Conservation (phyloP, 2,329 filamentous ascomycete species). For the Cercospora zeina region DNA sequence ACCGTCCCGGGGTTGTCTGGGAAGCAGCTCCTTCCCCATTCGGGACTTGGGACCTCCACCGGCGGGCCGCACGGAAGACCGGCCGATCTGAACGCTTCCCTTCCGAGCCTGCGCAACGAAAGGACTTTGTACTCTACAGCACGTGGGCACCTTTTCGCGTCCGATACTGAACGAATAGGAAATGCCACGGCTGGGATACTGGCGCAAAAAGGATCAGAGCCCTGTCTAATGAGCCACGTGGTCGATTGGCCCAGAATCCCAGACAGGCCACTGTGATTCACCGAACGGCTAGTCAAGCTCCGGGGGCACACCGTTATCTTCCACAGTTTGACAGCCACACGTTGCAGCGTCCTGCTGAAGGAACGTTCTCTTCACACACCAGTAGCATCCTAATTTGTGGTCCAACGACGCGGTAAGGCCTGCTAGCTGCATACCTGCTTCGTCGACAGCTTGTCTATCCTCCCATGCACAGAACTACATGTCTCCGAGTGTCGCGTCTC, state of each 20-base stretch:
- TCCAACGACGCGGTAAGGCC: neutral
- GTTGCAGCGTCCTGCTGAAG: neutral
- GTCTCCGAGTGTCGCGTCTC: neutral
- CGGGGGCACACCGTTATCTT: neutral
- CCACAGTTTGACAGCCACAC: neutral
- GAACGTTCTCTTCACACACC: neutral
- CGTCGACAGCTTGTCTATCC: neutral
- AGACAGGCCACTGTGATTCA: too few species aligned
- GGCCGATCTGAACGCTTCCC: neutral
- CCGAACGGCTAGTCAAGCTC: too few species aligned
- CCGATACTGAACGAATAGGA: neutral
- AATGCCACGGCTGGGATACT: neutral
- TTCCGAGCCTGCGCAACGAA: neutral
- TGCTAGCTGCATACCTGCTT: neutral
- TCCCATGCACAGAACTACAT: neutral
- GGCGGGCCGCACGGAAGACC: neutral
- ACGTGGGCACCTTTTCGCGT: too few species aligned
- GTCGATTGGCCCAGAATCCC: too few species aligned
- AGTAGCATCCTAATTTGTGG: neutral
- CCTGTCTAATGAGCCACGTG: too few species aligned
- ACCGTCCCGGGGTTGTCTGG: neutral
- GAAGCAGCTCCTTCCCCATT: slow-evolving; percentile 5
- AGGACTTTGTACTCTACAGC: neutral
- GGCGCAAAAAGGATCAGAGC: too few species aligned
- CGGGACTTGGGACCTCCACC: neutral